phyloP scores from a whole-genome alignment of 1,284 basidiomycete genomes.

The Heterobasidion parviporum region DNA sequence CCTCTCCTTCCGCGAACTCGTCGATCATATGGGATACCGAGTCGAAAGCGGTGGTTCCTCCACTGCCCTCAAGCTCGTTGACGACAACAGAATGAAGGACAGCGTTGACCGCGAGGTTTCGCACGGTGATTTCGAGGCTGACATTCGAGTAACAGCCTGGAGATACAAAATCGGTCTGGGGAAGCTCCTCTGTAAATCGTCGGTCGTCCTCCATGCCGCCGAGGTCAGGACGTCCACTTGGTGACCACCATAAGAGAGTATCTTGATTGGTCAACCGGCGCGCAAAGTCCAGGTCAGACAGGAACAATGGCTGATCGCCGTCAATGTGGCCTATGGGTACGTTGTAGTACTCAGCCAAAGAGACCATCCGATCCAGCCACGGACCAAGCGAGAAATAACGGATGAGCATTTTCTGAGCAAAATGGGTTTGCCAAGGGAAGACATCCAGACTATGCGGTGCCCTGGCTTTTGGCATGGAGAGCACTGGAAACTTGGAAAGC shows the following conservation, averaged over 20 bases:
- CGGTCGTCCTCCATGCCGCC: conserved; percentile 91
- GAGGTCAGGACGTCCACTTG: conserved; percentile 83
- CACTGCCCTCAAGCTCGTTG: conserved; percentile 94
- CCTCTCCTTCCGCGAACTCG: conserved; percentile 79
- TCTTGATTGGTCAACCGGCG: conserved; percentile 83
- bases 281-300: conserved; percentile 90
- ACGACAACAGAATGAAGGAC: conserved; percentile 92
- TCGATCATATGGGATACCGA: conserved; percentile 87
- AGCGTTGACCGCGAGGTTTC: conserved; percentile 91
- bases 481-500: conserved; percentile 79
- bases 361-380: conserved; percentile 79
- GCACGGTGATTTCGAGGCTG: conserved; percentile 83
- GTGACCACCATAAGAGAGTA: conserved; percentile 96
- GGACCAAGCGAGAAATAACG: conserved; percentile 75
- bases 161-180: conserved; percentile 78
- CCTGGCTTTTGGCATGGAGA: conserved; percentile 78
- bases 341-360: conserved; percentile 87
- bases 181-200: conserved; percentile 71
- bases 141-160: conserved; percentile 92
- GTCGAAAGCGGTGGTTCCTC: conserved; percentile 90
- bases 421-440: conserved; percentile 72
- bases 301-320: conserved; percentile 79
- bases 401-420: conserved; percentile 73
- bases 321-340: conserved; percentile 90
- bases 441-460: conserved; percentile 67